Conservation (phyloP, 257 asterid genomes). For the Sherardia arvensis region DNA sequence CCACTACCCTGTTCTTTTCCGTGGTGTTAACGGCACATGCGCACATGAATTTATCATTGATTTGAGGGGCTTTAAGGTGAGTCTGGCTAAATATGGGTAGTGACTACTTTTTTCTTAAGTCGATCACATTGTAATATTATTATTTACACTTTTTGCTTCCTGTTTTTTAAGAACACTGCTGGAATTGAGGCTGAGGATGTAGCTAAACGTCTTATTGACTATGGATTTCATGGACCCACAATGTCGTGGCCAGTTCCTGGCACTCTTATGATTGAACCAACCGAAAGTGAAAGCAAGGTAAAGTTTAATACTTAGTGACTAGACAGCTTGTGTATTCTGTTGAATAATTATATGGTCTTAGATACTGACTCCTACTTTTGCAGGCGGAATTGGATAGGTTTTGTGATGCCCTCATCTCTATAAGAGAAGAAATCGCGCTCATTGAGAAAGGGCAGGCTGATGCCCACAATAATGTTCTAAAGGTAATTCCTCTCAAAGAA, state of each 20-base stretch:
- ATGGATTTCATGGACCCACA: conserved; percentile 95
- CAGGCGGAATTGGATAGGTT: conserved; percentile 97
- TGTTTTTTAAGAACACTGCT: conserved; percentile 55
- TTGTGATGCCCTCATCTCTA: conserved; percentile 87
- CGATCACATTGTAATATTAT: neutral
- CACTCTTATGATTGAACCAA: conserved; percentile 96
- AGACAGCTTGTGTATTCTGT: neutral
- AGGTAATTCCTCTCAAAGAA: conserved; percentile 34
- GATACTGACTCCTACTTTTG: neutral
- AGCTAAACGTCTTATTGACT: conserved; percentile 97
- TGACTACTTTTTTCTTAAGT: neutral
- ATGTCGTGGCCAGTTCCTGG: conserved; percentile 99
- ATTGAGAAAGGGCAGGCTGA: conserved; percentile 89
- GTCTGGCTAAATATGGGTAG: neutral
- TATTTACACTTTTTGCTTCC: conserved; percentile 13
- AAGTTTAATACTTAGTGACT: neutral
- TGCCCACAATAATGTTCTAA: conserved; percentile 74
- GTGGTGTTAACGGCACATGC: conserved; percentile 86
- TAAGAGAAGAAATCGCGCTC: conserved; percentile 77
- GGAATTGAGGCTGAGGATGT: conserved; percentile 97
- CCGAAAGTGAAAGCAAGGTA: conserved; percentile 99
- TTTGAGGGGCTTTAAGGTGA: conserved; percentile 85
- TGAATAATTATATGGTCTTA: neutral
- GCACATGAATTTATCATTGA: conserved; percentile 96
- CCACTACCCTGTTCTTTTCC: conserved; percentile 84